Conservation (phyloP, 2,329 filamentous ascomycete genomes). For the Sporothrix protearum region DNA sequence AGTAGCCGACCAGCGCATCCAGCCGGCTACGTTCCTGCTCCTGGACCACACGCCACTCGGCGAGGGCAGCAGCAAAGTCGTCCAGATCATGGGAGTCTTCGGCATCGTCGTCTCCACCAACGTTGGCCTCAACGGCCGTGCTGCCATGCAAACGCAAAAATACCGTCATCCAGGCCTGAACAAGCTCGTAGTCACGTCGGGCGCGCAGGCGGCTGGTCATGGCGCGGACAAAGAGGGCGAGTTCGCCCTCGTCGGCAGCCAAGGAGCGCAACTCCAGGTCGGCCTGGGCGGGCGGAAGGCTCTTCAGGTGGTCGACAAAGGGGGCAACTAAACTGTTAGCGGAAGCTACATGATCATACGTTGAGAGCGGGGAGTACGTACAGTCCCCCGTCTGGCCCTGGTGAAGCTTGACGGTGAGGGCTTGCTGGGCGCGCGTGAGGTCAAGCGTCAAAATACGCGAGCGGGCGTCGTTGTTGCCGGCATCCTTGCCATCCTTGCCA, state of each 20-base stretch:
- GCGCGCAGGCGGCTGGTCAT: slow-evolving; percentile 66
- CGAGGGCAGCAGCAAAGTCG: slow-evolving; percentile 45
- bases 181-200: slow-evolving; percentile 83
- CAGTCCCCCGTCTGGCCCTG: slow-evolving; percentile 57
- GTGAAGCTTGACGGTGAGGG: slow-evolving; percentile 56
- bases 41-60: slow-evolving; percentile 69
- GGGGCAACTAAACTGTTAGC: slow-evolving; percentile 44
- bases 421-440: slow-evolving; percentile 53
- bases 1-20: slow-evolving; percentile 77
- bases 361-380: slow-evolving; percentile 39
- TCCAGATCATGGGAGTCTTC: slow-evolving; percentile 35
- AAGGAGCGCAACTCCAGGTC: slow-evolving; percentile 90
- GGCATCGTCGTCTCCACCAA: not conserved
- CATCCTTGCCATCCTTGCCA: not conserved
- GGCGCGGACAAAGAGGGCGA: slow-evolving; percentile 75
- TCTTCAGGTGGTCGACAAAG: slow-evolving; percentile 75
- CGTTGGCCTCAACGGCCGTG: not conserved
- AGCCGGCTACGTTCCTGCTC: slow-evolving; percentile 68
- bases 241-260: slow-evolving; percentile 55
- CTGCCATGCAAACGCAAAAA: slow-evolving; percentile 70
- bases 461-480: slow-evolving; percentile 31
- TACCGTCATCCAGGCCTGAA: slow-evolving; percentile 96
- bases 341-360: not conserved
- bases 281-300: slow-evolving; percentile 75
- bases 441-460: slow-evolving; percentile 70